Conservation (phyloP, 2,329 filamentous ascomycete species). For the Pezicula radicicola region DNA sequence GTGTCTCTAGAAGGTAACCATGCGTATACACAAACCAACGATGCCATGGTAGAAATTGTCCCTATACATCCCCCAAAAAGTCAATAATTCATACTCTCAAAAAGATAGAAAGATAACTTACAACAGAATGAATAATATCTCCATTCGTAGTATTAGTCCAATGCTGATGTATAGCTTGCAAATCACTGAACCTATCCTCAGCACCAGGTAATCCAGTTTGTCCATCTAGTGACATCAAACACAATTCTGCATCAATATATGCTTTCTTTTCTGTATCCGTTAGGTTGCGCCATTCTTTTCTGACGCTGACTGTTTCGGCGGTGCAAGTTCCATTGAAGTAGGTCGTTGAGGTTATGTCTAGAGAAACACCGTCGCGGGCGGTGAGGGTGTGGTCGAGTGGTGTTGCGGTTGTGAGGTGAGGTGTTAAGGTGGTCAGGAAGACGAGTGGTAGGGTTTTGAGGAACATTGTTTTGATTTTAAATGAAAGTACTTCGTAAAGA, state of each 20-base stretch:
- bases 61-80: conserved; percentile 8
- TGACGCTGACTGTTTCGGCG: conserved; percentile 4
- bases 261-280: conserved; percentile 8
- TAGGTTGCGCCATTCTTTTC: conserved; percentile 13
- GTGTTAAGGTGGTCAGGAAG: no score
- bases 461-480: no score
- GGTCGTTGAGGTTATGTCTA: conserved; percentile 1
- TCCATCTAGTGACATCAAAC: conserved; percentile 3
- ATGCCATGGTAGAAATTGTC: conserved; percentile 38
- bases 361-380: neutral
- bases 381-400: neutral
- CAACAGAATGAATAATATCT: conserved; percentile 9
- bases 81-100: neutral
- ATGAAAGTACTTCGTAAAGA: no score
- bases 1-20: conserved; percentile 33
- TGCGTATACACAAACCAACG: conserved; percentile 34
- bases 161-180: conserved; percentile 35
- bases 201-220: conserved; percentile 9
- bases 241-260: conserved; percentile 10
- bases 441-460: no score
- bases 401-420: no score
- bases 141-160: conserved; percentile 29
- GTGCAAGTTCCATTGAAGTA: conserved; percentile 5
- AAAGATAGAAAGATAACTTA: conserved; percentile 1
- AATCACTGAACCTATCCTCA: conserved; percentile 33